Base-by-base conservation (phyloP, 257 asterid genomes). In the Gynochthodes officinalis region DNA sequence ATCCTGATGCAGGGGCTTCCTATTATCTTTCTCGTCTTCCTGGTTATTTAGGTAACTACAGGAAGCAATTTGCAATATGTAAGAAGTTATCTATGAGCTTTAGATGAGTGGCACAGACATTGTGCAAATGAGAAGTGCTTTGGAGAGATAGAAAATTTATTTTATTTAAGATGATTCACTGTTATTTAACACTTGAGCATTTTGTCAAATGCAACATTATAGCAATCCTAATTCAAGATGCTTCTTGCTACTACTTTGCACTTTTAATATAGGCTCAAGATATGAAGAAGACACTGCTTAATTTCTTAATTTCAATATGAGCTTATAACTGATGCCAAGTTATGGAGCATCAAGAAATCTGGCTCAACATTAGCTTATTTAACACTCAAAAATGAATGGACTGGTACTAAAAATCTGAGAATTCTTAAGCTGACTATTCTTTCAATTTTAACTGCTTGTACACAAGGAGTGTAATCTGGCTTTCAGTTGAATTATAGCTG, bases 1-100 rank as follows among this genome's bases (percentile, higher is more conserved):
- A 95, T 89, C 98, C 99, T 67, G 99, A 92, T 92, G 89, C 93
- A 73, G 99, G 99, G 71, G 94, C 97, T 73, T 95, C 99, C 23
- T 92, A 92, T 84, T 92, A 86, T 87, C 97, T 95, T 76, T 90
- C 99, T 78, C 98, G 94, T 50, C 97, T 95, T 67, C 99, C 98
- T 72, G 99, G 99, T 63, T 90, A 95, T 83, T 80, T 95, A 90
- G 99, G 99, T 90, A 82, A 69, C 57, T 13, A 46, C 11, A 23
- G 71, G 75, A 65, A 46, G 11, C 43, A 33, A 25, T 46, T 44
- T 25, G 18, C 6, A 11, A 30, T 68, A 19, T 18, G 15, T 12
- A 21, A 49, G 72, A 49, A 52, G 46, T 30, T 30, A 25, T 58
- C 1, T 70, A 10, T 25, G 30, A 40, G 13, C 25, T 27, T 40